Evolutionary conservation across 1,284 basidiomycete species (phyloP), one percentile per base, ranked within the genome.

Genomic region (Puccinia triticina): DNA sequence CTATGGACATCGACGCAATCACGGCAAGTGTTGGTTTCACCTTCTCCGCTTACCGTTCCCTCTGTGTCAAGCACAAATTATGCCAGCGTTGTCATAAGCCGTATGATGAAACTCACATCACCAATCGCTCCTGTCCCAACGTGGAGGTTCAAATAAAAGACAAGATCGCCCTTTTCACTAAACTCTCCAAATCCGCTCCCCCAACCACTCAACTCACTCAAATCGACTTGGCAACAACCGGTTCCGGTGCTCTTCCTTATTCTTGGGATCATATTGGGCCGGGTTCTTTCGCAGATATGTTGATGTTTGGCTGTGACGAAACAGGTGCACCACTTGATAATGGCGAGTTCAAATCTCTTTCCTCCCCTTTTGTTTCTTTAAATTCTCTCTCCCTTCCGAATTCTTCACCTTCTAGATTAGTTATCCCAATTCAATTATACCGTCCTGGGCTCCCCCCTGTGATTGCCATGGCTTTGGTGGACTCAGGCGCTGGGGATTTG

Each of bases 401-500:
- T n/a, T n/a, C n/a, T n/a, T n/a, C n/a, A n/a, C n/a, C n/a, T n/a
- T n/a, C n/a, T n/a, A n/a, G n/a, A n/a, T n/a, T n/a, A n/a, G n/a
- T n/a, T n/a, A n/a, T n/a, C n/a, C n/a, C n/a, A n/a, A 72, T 72
- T 18, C 48, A n/a, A 2, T 26, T 50, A 12, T n/a, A 23, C 12
- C 37, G 8, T 11, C 37, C 37, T 11, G 34, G 53, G 10, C 10
- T 4, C 57, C 2, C 57, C n/a, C 29, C 57, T 59, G n/a, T 55
- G 11, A 21, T 40, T 5, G 32, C 64, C 1, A 4, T 48, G 43
- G 71, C 76, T 50, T 26, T 78, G 2, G 12, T 78, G 3, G 76
- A 78, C 53, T 64, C 76, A 18, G 76, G 59, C 7, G 76, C 76
- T 29, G 64, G 23, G 18, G 76, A 40, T 8, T 78, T 64, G 3